A percentile compares a stretch with the other conserved stretches of the same genome.
phyloP scores from a whole-genome alignment of 768 basidiomycete species.

The Pholiota conissans region DNA sequence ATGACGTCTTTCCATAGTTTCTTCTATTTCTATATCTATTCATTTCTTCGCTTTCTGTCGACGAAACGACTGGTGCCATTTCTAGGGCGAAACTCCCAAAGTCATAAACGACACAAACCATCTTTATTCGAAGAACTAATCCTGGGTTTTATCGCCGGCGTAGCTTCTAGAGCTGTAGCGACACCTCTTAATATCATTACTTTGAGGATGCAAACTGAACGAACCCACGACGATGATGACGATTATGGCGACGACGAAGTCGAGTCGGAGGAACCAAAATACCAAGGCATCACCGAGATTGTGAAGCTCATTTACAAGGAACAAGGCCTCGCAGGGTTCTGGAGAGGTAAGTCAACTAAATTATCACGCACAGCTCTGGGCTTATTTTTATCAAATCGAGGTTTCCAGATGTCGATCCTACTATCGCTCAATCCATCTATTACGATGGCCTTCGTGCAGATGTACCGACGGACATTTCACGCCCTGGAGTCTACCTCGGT shows the following conservation, averaged over 20 bases:
- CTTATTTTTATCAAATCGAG: constrained; percentile 25
- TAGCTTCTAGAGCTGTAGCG: constrained; percentile 53
- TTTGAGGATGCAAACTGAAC: constrained; percentile 49
- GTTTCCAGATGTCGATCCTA: constrained; percentile 49
- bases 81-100: neutral
- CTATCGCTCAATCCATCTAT: constrained; percentile 59
- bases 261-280: constrained; percentile 15
- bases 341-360: constrained; percentile 49
- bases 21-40: constrained; percentile 60
- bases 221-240: constrained; percentile 32
- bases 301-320: constrained; percentile 45
- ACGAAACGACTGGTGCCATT: constrained; percentile 30
- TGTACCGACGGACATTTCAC: constrained; percentile 42
- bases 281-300: constrained; percentile 28
- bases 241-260: constrained; percentile 1
- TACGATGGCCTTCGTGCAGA: constrained; percentile 53
- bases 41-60: constrained; percentile 43
- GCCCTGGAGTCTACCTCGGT: constrained; percentile 20
- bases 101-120: constrained; percentile 29
- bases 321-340: constrained; percentile 53
- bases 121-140: constrained; percentile 47
- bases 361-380: neutral
- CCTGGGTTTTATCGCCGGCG: constrained; percentile 57
- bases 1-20: constrained; percentile 37
- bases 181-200: constrained; percentile 59